These are phyloP conservation scores for Lachancea kluyveri DNA, from an alignment of 805 yeast genomes.

Conservation along the genomic window DNA sequence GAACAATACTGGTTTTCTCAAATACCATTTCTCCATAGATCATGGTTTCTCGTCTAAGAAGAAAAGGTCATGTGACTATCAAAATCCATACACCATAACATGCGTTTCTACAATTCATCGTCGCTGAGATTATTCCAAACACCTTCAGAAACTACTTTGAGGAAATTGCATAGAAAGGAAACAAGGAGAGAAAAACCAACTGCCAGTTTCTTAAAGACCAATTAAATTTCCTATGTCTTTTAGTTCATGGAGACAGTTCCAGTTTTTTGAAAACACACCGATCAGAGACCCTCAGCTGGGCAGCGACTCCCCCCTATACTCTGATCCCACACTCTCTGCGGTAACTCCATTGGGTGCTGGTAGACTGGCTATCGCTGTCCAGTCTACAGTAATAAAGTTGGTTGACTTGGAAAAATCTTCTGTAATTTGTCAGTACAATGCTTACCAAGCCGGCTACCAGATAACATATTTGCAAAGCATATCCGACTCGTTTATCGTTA, in stretches of 20 bases:
- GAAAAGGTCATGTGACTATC: too few species aligned
- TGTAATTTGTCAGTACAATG: slow-evolving; percentile 45
- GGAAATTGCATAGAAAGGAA: too few species aligned
- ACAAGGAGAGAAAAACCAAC: too few species aligned
- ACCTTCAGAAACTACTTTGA: too few species aligned
- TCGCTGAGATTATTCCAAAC: too few species aligned
- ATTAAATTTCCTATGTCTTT: slow-evolving; percentile 17
- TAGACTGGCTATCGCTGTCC: slow-evolving; percentile 54
- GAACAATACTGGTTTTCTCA: too few species aligned
- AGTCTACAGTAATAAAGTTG: slow-evolving; percentile 48
- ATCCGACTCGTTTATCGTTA: slow-evolving; percentile 46
- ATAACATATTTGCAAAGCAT: slow-evolving; percentile 52
- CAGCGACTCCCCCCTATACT: slow-evolving; percentile 58
- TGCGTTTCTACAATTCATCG: too few species aligned
- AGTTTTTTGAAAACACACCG: slow-evolving; percentile 77
- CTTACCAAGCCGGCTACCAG: slow-evolving; percentile 59
- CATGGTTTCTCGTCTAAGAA: too few species aligned
- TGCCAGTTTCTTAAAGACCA: slow-evolving; percentile 3
- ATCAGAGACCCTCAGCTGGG: slow-evolving; percentile 76
- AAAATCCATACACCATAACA: too few species aligned
- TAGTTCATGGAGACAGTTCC: slow-evolving; percentile 69
- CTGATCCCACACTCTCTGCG: slow-evolving; percentile 69
- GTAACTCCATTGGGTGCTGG: slow-evolving; percentile 47
- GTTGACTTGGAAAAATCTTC: slow-evolving; percentile 43
- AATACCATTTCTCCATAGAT: too few species aligned